Evolutionary conservation across 1,284 basidiomycete species (phyloP).

Genomic region (Crepidotus sp.): DNA sequence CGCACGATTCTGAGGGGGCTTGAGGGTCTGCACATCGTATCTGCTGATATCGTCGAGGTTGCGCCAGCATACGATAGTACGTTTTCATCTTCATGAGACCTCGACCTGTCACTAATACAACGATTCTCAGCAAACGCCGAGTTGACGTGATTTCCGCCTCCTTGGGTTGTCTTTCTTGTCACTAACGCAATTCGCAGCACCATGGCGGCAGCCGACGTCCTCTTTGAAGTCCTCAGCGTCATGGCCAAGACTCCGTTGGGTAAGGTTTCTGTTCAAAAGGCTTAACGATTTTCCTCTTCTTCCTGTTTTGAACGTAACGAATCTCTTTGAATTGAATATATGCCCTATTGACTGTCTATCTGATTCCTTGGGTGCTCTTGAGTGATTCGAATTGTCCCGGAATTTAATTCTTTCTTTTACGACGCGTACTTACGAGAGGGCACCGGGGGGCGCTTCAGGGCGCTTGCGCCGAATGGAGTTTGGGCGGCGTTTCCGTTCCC

Average conservation of each 20-base stretch:
- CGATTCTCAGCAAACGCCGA: slow-evolving; percentile 54
- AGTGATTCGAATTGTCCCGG: too few relatives aligned
- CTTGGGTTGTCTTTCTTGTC: too few relatives aligned
- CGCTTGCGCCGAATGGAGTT: too few relatives aligned
- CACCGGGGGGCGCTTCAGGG: too few relatives aligned
- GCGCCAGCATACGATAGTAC: slow-evolving; percentile 58
- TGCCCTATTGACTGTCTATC: neutral
- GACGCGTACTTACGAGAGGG: too few relatives aligned
- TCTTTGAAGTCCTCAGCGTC: slow-evolving; percentile 67
- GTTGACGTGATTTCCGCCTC: slow-evolving; percentile 31
- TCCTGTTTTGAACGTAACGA: neutral
- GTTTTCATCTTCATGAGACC: neutral
- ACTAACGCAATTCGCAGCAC: slow-evolving; percentile 25
- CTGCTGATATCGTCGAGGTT: slow-evolving; percentile 76
- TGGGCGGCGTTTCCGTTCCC: too few relatives aligned
- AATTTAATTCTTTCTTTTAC: neutral
- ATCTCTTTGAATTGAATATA: neutral
- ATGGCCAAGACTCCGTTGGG: slow-evolving; percentile 72
- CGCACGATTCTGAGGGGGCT: slow-evolving; percentile 66
- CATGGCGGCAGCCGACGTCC: slow-evolving; percentile 71
- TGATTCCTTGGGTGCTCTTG: too few relatives aligned
- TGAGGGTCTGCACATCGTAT: slow-evolving; percentile 64
- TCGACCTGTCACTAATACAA: neutral
- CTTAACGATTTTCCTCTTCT: slow-evolving; percentile 1
- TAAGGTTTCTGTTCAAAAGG: slow-evolving; percentile 29